Conservation (phyloP, 2,329 filamentous ascomycete genomes). For the Coniochaeta ligniaria region DNA sequence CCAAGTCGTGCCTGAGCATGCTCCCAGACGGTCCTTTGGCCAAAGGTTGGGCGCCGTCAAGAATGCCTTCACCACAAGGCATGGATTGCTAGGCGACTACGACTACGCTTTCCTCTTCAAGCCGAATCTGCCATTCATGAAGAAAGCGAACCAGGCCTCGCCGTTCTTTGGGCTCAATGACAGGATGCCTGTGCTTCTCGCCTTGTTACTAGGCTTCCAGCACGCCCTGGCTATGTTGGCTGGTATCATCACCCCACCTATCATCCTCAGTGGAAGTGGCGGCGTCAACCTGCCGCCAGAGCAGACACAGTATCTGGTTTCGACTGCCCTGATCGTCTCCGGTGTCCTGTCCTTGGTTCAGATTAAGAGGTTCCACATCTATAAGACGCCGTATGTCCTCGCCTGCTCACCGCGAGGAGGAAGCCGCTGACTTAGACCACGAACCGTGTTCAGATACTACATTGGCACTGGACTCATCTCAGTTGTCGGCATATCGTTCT, state of each 20-base stretch:
- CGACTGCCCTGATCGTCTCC: slow-evolving; percentile 70
- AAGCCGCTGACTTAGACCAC: not conserved
- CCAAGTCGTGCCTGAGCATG: slow-evolving; percentile 34
- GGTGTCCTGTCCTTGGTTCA: slow-evolving; percentile 69
- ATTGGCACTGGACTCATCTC: slow-evolving; percentile 74
- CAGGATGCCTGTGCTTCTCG: slow-evolving; percentile 66
- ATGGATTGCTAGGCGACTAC: slow-evolving; percentile 78
- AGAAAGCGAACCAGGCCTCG: slow-evolving; percentile 46
- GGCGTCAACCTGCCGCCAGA: slow-evolving; percentile 56
- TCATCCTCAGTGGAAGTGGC: slow-evolving; percentile 57
- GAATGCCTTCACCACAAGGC: slow-evolving; percentile 45
- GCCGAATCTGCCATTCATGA: slow-evolving; percentile 77
- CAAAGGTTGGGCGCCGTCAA: slow-evolving; percentile 22
- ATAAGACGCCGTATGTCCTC: slow-evolving; percentile 48
- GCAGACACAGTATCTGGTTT: slow-evolving; percentile 70
- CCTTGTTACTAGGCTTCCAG: slow-evolving; percentile 69
- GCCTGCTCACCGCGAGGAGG: not conserved
- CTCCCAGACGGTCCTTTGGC: slow-evolving; percentile 23
- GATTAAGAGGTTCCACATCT: slow-evolving; percentile 70
- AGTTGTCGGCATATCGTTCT: slow-evolving; percentile 72
- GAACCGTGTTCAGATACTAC: slow-evolving; percentile 48
- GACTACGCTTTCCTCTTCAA: slow-evolving; percentile 86
- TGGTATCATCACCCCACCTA: slow-evolving; percentile 69
- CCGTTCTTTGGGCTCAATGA: slow-evolving; percentile 84
- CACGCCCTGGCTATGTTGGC: slow-evolving; percentile 73